Evolutionary conservation across 2,329 filamentous ascomycete genomes (phyloP), one percentile per base, ranked within the genome.

Genomic region (Ceratocystis huliohia): DNA sequence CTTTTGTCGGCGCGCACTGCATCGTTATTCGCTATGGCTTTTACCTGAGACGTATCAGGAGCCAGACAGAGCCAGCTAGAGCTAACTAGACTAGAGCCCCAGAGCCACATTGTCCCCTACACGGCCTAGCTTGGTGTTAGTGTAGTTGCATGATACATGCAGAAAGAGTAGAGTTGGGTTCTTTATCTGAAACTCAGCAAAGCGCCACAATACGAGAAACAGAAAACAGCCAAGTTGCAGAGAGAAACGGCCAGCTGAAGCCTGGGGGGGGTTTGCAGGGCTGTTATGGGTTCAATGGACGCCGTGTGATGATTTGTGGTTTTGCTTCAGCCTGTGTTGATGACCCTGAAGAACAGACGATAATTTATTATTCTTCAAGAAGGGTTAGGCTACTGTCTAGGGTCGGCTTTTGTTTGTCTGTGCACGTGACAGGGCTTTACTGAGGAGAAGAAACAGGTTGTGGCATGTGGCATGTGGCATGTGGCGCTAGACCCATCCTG

Each of bases 121-220:
- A 15, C 20, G 20, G 46, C 22, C 22, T 50, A 2, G 46, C 4
- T 22, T 28, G 37, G 28, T 53, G 48, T 15, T 28, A 22, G 48
- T 50, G n/a, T 41, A 10, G 48, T 13, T 20, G 48, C 22, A 10
- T 30, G 30, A 6, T 33, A 15, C 20, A 44, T 62, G 59, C 41
- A 62, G 33, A 45, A 45, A 15, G 56, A 59, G 22, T n/a, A 62
- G 30, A 17, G 5, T 37, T 33, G 17, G 28, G 28, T 8, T 59
- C 28, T 59, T n/a, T 59, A 59, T 33, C 56, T 59, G 56, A 59
- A 59, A 59, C 56, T 30, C 30, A n/a, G 15, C 17, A 59, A 17
- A n/a, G 33, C 56, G 28, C 56, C 56, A 37, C 28, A 59, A 59
- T 59, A 59, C 56, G 56, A 59, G 56, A 59, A 59, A 57, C 8